phyloP scores from a whole-genome alignment of 2,329 filamentous ascomycete species.

The Graphilbum sp. region DNA sequence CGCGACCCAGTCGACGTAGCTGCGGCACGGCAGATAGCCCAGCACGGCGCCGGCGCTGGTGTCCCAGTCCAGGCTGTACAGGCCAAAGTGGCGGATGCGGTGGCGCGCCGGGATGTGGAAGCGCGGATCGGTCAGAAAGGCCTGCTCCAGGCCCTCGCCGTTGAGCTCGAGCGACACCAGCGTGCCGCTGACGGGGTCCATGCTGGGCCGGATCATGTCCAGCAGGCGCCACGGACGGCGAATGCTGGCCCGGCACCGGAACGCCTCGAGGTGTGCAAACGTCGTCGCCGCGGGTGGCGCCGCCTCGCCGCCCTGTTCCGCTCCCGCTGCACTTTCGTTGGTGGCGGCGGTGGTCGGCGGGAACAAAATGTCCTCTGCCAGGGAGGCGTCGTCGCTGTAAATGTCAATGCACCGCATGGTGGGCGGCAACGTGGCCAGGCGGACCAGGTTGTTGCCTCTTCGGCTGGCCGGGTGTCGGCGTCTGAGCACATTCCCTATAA shows the following conservation, averaged over 20 bases:
- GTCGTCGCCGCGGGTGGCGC: too few species aligned
- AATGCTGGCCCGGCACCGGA: slow-evolving; percentile 1
- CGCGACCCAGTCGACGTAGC: slow-evolving; percentile 6
- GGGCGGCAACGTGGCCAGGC: slow-evolving; percentile 2
- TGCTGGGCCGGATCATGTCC: slow-evolving; percentile 1
- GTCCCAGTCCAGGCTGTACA: slow-evolving; percentile 6
- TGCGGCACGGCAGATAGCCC: slow-evolving; percentile 1
- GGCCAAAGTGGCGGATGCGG: slow-evolving; percentile 6
- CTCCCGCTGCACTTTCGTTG: too few species aligned
- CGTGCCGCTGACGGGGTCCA: background rate
- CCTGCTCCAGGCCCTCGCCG: background rate
- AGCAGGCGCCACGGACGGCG: background rate
- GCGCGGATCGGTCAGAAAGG: background rate
- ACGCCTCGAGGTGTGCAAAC: slow-evolving; percentile 4
- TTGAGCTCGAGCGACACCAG: slow-evolving; percentile 6
- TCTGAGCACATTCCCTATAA: background rate
- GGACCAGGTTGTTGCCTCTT: background rate
- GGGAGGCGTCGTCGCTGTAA: background rate
- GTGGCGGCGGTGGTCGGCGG: background rate
- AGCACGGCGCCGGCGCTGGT: background rate
- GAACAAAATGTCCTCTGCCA: background rate
- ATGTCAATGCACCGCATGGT: slow-evolving; percentile 7
- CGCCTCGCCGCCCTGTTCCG: background rate
- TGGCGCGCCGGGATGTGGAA: slow-evolving; percentile 1
- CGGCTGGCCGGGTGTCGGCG: background rate